Base-by-base conservation (phyloP, 257 asterid genomes). In the Ballota nigra region DNA sequence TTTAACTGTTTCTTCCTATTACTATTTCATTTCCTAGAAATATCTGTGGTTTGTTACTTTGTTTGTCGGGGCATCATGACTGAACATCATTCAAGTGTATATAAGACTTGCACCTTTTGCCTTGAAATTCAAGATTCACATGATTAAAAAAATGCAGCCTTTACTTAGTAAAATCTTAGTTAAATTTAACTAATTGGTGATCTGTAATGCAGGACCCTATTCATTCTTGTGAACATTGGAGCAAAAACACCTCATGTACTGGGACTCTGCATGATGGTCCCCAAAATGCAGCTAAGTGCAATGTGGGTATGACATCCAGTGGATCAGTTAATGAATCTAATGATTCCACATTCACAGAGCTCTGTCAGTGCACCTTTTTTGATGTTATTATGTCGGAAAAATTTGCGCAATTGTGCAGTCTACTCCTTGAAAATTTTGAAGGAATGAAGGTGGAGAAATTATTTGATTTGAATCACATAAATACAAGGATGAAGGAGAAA, bases 401-500 rank as follows among this genome's bases (percentile, higher is more conserved):
- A 26, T 90, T 90, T 83, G 84, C 85, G 34, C 83, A 77, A 55
- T 60, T 90, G 41, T 90, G 96, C 79, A 73, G 79, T 36, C 18
- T 84, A 59, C 85, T 90, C 31, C 82, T 80, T 76, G 86, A 82
- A 78, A 83, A 86, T 80, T 75, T 75, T 61, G 75, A 75, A 68
- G 96, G 88, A 68, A 34, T 80, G 77, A 85, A 82, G 81, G 83
- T 61, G 20, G 92, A 85, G 52, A 86, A 80, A 34, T 49, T 88
- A 51, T 73, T 94, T 70, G 83, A 89, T 82, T 72, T 94, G 74
- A 78, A 78, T 74, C 79, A 31, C 66, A 79, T 94, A 70, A 82
- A 83, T 88, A 83, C 93, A 60, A 86, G 87, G 80, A 83, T 94
- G 90, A 78, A 82, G 82, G 95, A 87, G 78, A 89, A 80, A 55